These are phyloP conservation scores for Xylaria grammica DNA, from an alignment of 495 filamentous ascomycete genomes.

Conservation along the genomic window DNA sequence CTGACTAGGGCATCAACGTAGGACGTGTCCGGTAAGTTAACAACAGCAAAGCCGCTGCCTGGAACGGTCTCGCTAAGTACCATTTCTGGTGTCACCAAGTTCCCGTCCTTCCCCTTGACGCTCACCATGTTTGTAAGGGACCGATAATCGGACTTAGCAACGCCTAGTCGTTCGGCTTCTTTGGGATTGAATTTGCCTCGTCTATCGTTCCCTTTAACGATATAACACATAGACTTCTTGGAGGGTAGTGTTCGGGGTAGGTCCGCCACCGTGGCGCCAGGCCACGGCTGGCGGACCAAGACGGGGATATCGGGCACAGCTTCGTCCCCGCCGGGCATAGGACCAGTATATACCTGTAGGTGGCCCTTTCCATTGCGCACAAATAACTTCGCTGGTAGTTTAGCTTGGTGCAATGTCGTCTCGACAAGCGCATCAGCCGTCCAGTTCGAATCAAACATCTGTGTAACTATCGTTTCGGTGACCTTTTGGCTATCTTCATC, in stretches of 20 bases:
- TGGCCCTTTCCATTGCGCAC: conserved; percentile 68
- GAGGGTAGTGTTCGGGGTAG: conserved; percentile 71
- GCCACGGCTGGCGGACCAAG: conserved; percentile 81
- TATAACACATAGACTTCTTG: conserved; percentile 77
- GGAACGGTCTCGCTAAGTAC: conserved; percentile 45
- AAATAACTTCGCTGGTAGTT: conserved; percentile 71
- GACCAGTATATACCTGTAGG: conserved; percentile 69
- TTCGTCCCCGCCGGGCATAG: conserved; percentile 56
- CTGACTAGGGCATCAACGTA: conserved; percentile 71
- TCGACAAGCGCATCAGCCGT: conserved; percentile 69
- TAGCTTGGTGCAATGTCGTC: conserved; percentile 66
- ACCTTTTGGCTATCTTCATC: conserved; percentile 53
- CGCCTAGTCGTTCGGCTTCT: conserved; percentile 65
- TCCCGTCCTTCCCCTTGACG: conserved; percentile 59
- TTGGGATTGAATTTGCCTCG: conserved; percentile 78
- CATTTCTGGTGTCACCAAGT: conserved; percentile 60
- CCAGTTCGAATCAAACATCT: conserved; percentile 87
- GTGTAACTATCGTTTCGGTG: conserved; percentile 63
- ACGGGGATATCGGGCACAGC: conserved; percentile 71
- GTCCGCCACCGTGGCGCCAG: conserved; percentile 64
- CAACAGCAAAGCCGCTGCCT: conserved; percentile 69
- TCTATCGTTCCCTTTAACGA: conserved; percentile 73
- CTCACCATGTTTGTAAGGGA: conserved; percentile 56
- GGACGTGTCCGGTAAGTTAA: conserved; percentile 72
- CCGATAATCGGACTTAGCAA: conserved; percentile 59